Base-by-base conservation (phyloP, 495 filamentous ascomycete genomes). In the Hypomontagnella monticulosa region DNA sequence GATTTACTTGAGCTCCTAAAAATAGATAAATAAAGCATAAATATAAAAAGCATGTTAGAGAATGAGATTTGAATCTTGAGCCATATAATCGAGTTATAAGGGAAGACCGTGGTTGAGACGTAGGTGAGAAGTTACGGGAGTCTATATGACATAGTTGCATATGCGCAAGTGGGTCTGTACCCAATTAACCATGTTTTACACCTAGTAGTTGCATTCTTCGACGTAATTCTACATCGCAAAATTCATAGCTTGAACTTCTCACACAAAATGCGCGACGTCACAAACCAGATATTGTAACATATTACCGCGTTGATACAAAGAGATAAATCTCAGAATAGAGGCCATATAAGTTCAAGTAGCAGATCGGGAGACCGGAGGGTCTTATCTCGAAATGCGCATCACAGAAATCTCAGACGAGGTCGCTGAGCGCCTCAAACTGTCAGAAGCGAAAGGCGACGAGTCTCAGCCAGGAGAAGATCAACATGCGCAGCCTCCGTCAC, bases 361-460 rank as follows among this genome's bases (percentile, higher is more conserved):
- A 23, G 47, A 30, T 14, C 16, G 10, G 1, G 58, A 18, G 5
- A 15, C 12, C n/a, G 5, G 32, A 14, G 43, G 40, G 41, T 20
- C 23, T 32, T 27, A n/a, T 16, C n/a, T 47, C 34, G 55, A 3
- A 30, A 73, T 76, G 72, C 63, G 53, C 32, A 55, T 73, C 43
- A 66, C 71, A 53, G 68, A 74, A 60, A 67, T 76, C 63, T 65
- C 69, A 44, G 74, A 76, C n/a, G 66, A 74, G 57, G 62, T 70
- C 43, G 70, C 72, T 19, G 70, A 73, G 63, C 67, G 71, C 53
- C 62, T 76, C n/a, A 72, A 72, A 51, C 32, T 73, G 50, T 61
- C 66, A 38, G n/a, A 67, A 40, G 55, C 48, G 3, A 52, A 63
- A 14, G n/a, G 41, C 0, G 16, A 48, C 20, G 36, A 60, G 51